Evolutionary conservation across 257 asterid species (phyloP), one percentile per base, ranked within the genome.

Genomic region (Forsythia viridissima): DNA sequence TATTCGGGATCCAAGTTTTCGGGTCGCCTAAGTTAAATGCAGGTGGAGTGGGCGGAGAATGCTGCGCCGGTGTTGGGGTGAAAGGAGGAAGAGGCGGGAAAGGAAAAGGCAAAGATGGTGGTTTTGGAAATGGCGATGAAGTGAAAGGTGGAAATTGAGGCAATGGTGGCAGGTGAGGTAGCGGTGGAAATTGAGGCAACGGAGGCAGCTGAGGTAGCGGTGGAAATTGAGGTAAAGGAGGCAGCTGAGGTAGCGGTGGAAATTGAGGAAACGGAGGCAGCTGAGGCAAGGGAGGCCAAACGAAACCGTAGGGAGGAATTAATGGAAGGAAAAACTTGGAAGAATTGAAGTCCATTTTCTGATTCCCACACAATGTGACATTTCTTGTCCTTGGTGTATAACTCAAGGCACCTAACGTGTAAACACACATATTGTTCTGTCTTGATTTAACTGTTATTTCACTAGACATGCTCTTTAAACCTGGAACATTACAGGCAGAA

Each of bases 361-460:
- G 59, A 8, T 80, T 79, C 36, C 79, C 78, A 74, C 88, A 85
- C 4, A 77, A 51, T n/a, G 82, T 82, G 40, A 41, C 71, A 65
- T 85, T 85, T 42, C 44, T 85, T 12, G 74, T 38, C 4, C 4
- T 43, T 8, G 88, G 82, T 65, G 57, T 76, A 30, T 57, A 82
- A 73, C 82, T 82, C 61, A 85, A 48, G 3, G 82, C 79, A 67
- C 76, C 39, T 76, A 85, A 69, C 65, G 84, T 73, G 78, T 85
- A 85, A 15, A 80, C 77, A 72, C 88, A 82, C n/a, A 71, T 73
- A 21, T 85, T 69, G 34, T 75, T 71, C 37, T 80, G 80, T 68
- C 77, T 85, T 20, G 88, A 80, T 63, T 82, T 82, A 24, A 85
- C 18, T 0, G 79, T 79, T 9, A 85, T 70, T 52, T 79, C 82